Evolutionary conservation across 2,329 filamentous ascomycete species (phyloP), one percentile per base, ranked within the genome.

Genomic region (Blastomyces emzantsi): DNA sequence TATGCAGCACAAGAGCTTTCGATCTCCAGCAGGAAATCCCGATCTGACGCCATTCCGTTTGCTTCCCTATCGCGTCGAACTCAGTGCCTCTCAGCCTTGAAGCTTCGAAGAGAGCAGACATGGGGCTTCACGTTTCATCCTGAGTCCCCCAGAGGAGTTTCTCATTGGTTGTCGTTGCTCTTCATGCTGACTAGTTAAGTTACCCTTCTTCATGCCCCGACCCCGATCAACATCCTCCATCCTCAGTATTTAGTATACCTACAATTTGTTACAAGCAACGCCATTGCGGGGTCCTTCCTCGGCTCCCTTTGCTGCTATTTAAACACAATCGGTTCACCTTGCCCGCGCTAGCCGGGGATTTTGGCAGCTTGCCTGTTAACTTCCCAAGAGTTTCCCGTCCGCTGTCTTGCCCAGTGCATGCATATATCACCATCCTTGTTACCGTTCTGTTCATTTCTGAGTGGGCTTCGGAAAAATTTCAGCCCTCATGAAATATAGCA

Each of bases 41-140:
- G 9, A 60, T 60, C 58, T 49, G 43, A 33, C 58, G 41, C 58
- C 43, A 49, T 43, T 13, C 43, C 43, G 25, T 49, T 41, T 33
- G 28, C 8, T n/a, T 17, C n/a, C 33, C 6, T 33, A 36, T 33
- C 58, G 49, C 7, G 36, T 36, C 13, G 28, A 60, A 33, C 39
- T 7, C 17, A n/a, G 28, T 60, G 17, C 56, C 30, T 30, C 56
- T 25, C 22, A 17, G 36, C 8, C 28, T 19, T 11, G 13, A 11
- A 28, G 56, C 33, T 25, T 57, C 11, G 15, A 43, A 39, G n/a
- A 25, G 25, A 28, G 22, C 49, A 52, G 25, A 49, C 25, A n/a
- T 49, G 43, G 58, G 58, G 5, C 28, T n/a, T 28, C 36, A 28
- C n/a, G 43, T 60, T 60, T 49, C 58, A 51, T 49, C 41, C 9